Base-by-base conservation (phyloP, 2,329 filamentous ascomycete species). In the Cordyceps militaris region DNA sequence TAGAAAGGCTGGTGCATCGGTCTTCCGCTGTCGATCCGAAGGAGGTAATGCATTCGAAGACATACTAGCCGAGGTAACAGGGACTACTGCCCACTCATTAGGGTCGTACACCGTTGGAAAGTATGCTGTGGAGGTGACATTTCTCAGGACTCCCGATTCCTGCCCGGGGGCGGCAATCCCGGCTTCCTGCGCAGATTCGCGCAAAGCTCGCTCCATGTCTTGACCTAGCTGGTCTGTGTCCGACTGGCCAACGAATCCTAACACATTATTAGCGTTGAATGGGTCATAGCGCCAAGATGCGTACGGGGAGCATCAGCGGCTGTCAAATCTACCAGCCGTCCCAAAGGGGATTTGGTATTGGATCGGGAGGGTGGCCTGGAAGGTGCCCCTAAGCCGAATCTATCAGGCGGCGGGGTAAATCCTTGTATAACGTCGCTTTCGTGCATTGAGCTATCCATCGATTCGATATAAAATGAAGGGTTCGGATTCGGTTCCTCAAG, bases 361-460 rank as follows among this genome's bases (percentile, higher is more conserved):
- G 79, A 74, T 68, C 83, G 74, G 23, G 84, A 86, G 1, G 84
- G 84, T n/a, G 84, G 84, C 57, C 83, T 76, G 19, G 84, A 85
- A 0, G 81, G 80, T 5, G 79, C 78, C 28, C 72, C 73, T 9
- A 70, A 69, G 36, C 71, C 72, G 58, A 76, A 76, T 47, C 70
- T 68, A 38, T 73, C 73, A 13, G 67, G 66, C 2, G 71, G 70
- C 34, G 76, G 73, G 7, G 76, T 71, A 11, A 74, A 68, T 21
- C 76, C 75, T 44, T 76, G 73, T 32, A 79, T 73, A 36, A 76
- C 65, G 36, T 66, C 66, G 47, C 38, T 23, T 34, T 46, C 55
- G 23, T 36, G 55, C 19, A 38, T 38, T 10, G 38, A 42, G 21
- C 21, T 51, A 23, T 50, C 34, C 34, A 46, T 51, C 6, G 55